Evolutionary conservation across 139 green algal genomes (phyloP), one percentile per base, ranked within the genome.

Genomic region (Micromonas pusilla): DNA sequence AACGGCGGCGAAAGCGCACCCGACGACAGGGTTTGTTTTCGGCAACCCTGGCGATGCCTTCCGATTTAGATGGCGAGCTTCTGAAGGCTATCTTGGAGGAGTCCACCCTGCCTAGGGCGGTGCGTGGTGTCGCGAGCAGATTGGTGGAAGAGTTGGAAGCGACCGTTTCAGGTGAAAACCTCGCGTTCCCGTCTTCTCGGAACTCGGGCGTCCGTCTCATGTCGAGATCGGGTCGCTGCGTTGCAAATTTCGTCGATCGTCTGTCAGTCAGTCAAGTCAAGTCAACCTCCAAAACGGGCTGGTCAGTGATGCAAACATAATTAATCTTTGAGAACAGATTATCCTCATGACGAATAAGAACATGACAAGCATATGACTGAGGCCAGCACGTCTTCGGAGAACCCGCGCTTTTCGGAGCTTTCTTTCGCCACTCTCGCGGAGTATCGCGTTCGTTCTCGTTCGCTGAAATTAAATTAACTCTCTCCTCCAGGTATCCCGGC

Each of bases 281-380:
- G n/a, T n/a, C n/a, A n/a, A 62, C 16, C 20, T 20, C 52, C 62
- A 13, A 68, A 16, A 28, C 26, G 62, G 9, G 62, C 26, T 34
- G 38, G 68, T 62, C 68, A 9, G 68, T 75, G 68, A 75, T 62
- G 68, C 37, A 60, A n/a, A 62, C 37, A 26, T 62, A 23, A 63
- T 75, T 75, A 75, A 75, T 75, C 68, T 75, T 75, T 75, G 68
- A 75, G 68, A 75, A 62, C 68, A 62, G 68, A 75, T 23, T 32
- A 75, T 75, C 68, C 68, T 32, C 68, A 36, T 75, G 68, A 75
- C 53, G 68, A 62, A 16, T 62, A 38, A 63, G n/a, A n/a, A 63
- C 45, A 52, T 75, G 68, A 75, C 68, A 75, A 75, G 68, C 68
- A 75, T 75, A 75, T 75, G 38, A 75, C 68, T 75, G 68, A 75